Percentiles rank a stretch among this genome's conserved stretches.
These are phyloP conservation scores for Cadophora gregata DNA, from an alignment of 2,329 filamentous ascomycete species.

Conservation along the genomic window DNA sequence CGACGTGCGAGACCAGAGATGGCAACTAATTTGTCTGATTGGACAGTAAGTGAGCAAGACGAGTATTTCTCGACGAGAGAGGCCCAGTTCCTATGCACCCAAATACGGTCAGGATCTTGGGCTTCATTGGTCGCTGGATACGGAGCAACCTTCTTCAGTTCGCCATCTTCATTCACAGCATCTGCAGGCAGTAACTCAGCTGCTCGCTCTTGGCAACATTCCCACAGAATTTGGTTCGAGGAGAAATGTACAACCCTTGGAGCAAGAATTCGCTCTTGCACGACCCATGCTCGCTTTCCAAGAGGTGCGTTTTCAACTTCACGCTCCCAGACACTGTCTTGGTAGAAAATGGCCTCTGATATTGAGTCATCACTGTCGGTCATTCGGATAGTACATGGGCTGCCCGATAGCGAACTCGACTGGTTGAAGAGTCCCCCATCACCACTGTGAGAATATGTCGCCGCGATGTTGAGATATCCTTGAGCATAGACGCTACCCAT, in stretches of 20 bases:
- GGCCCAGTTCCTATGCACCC: slow-evolving; percentile 15
- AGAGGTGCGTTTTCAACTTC: slow-evolving; percentile 22
- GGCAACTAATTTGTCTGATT: slow-evolving; percentile 15
- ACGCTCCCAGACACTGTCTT: slow-evolving; percentile 10
- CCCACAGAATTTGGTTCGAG: slow-evolving; percentile 19
- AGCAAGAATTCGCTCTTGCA: slow-evolving; percentile 35
- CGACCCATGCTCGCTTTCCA: slow-evolving; percentile 34
- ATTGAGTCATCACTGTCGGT: neutral
- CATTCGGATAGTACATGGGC: neutral
- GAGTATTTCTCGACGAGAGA: slow-evolving; percentile 17
- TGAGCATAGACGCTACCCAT: slow-evolving; percentile 14
- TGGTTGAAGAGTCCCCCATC: slow-evolving; percentile 17
- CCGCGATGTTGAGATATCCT: slow-evolving; percentile 37
- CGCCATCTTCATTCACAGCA: slow-evolving; percentile 5
- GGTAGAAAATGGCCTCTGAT: slow-evolving; percentile 1
- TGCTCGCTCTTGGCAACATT: slow-evolving; percentile 15
- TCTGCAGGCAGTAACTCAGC: slow-evolving; percentile 13
- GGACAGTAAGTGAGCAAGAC: neutral
- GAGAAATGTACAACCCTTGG: slow-evolving; percentile 33
- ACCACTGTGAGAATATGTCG: slow-evolving; percentile 13
- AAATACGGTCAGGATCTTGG: neutral
- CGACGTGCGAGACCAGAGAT: slow-evolving; percentile 22
- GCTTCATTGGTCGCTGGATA: slow-evolving; percentile 12
- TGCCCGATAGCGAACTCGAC: neutral
- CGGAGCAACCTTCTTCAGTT: slow-evolving; percentile 12